Conservation (phyloP, 805 yeast genomes). For the Pachysolen tannophilus region DNA sequence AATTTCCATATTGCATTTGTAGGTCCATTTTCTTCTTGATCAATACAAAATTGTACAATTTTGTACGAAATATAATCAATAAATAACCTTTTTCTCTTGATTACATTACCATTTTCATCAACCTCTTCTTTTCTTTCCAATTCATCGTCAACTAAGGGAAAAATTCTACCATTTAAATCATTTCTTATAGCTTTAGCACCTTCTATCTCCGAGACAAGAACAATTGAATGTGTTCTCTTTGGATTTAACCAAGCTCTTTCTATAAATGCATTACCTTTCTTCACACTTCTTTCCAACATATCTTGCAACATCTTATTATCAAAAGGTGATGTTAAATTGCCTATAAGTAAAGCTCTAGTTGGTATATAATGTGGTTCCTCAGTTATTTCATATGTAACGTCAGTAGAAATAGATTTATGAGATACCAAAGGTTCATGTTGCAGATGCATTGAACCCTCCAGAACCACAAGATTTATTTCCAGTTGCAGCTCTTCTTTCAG, state of each 20-base stretch:
- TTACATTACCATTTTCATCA: slow-evolving; percentile 16
- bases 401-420: no score
- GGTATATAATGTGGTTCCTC: slow-evolving; percentile 25
- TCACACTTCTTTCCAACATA: slow-evolving; percentile 23
- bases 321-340: slow-evolving; percentile 31
- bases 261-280: slow-evolving; percentile 17
- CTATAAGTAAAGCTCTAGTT: slow-evolving; percentile 38
- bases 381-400: slow-evolving; percentile 24
- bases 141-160: slow-evolving; percentile 25
- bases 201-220: slow-evolving; percentile 29
- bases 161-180: slow-evolving; percentile 25
- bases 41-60: slow-evolving; percentile 37
- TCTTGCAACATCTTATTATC: slow-evolving; percentile 30
- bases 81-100: slow-evolving; percentile 21
- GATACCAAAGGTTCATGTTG: no score
- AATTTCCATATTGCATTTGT: slow-evolving; percentile 37
- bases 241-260: slow-evolving; percentile 39
- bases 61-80: slow-evolving; percentile 38
- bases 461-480: no score
- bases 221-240: slow-evolving; percentile 33
- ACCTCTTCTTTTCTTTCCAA: slow-evolving; percentile 13
- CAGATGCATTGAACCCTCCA: no score
- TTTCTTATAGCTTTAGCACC: slow-evolving; percentile 30
- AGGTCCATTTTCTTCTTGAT: slow-evolving; percentile 36
- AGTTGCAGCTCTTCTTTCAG: no score